Evolutionary conservation across 106 monocot genomes (phyloP).

Genomic region (Triglochin maritima): DNA sequence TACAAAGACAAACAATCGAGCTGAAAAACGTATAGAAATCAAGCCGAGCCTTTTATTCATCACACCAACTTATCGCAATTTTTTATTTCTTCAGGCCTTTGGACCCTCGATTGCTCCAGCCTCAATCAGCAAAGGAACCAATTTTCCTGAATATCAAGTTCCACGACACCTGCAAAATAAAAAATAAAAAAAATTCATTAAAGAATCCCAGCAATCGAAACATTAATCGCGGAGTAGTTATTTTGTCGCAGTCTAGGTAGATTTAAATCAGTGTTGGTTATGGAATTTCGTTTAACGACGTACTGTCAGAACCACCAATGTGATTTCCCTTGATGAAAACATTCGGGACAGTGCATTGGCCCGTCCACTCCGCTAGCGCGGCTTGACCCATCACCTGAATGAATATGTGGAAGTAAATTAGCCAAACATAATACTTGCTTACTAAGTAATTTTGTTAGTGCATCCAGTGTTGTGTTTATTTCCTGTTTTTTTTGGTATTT

Average conservation of each 20-base stretch:
- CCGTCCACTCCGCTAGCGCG: slow-evolving; percentile 60
- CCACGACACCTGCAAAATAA: not conserved
- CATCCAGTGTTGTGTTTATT: too few species aligned
- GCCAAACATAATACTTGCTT: too few species aligned
- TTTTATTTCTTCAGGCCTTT: too few species aligned
- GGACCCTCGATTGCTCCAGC: not conserved
- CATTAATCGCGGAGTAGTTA: not conserved
- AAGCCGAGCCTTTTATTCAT: too few species aligned
- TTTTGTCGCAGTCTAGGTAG: too few species aligned
- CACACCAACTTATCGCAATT: too few species aligned
- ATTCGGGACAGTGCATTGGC: slow-evolving; percentile 90
- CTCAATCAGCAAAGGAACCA: slow-evolving; percentile 4
- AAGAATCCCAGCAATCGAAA: not conserved
- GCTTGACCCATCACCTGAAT: slow-evolving; percentile 69
- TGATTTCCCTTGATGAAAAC: slow-evolving; percentile 83
- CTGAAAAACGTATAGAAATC: too few species aligned
- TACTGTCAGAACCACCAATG: slow-evolving; percentile 87
- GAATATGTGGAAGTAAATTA: not conserved
- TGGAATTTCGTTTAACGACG: not conserved
- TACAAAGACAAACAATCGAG: too few species aligned
- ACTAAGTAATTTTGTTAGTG: too few species aligned
- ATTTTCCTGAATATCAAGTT: not conserved
- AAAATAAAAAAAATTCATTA: not conserved
- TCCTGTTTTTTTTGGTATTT: too few species aligned
- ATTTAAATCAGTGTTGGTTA: too few species aligned